A percentile compares a stretch with the other conserved stretches of the same genome.
Evolutionary conservation across 169 alveolate species (phyloP).

Genomic region (Theileria equi): DNA sequence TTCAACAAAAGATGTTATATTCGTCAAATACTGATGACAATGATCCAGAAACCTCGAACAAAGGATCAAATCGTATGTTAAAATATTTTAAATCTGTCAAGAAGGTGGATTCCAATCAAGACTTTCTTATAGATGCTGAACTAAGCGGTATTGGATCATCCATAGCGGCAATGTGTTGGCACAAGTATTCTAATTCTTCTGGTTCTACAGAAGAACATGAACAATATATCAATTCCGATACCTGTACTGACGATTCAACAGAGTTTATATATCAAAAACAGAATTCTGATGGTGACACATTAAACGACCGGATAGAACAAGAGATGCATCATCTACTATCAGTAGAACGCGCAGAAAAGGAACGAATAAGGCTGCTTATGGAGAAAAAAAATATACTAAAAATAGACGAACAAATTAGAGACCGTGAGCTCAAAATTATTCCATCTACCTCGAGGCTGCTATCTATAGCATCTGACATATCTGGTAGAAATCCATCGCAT

Average conservation of each 20-base stretch:
- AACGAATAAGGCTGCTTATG: constrained; percentile 22
- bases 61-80: too few relatives aligned
- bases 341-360: constrained; percentile 35
- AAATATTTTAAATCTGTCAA: too few relatives aligned
- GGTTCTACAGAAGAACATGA: neutral
- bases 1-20: too few relatives aligned
- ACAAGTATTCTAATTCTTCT: constrained; percentile 31
- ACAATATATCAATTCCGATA: neutral
- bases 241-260: neutral
- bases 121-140: constrained; percentile 21
- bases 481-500: constrained; percentile 41
- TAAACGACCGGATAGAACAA: constrained; percentile 2
- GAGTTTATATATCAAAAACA: neutral
- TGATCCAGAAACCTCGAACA: too few relatives aligned
- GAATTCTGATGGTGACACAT: neutral
- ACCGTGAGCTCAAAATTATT: neutral
- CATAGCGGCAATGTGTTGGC: constrained; percentile 57
- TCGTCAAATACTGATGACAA: too few relatives aligned
- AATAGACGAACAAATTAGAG: constrained; percentile 5
- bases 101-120: neutral
- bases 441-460: constrained; percentile 43
- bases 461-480: constrained; percentile 22
- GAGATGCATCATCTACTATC: constrained; percentile 48
- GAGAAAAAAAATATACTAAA: constrained; percentile 25
- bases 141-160: constrained; percentile 43